Base-by-base conservation (phyloP, 805 yeast species). In the Teunomyces aglyptinius region DNA sequence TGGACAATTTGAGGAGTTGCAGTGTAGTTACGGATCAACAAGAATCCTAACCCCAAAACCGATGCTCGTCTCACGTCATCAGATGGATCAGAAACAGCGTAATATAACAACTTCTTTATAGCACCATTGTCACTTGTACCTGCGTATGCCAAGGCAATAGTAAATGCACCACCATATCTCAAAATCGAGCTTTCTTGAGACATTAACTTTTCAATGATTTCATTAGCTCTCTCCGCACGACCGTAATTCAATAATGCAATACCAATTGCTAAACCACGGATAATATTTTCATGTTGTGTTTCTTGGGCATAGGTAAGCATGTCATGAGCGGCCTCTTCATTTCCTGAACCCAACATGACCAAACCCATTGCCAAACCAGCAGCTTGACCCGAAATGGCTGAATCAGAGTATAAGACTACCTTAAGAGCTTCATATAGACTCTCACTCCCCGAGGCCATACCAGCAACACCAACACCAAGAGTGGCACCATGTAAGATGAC, bases 51-150 rank as follows among this genome's bases (percentile, higher is more conserved):
- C 6, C 90, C 83, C 67, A 85, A 83, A 12, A 92, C 97, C 1
- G 99, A 88, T 1, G 96, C 97, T 68, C 99, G 85, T 74, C 99
- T 85, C 41, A 94, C 98, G 60, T 88, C 96, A 66, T 94, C 97
- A 48, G 87, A 84, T 1, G 97, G 94, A 64, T 94, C 99, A 11
- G 97, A 89, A 12, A 94, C 99, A 3, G 99, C 99, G 60, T 84
- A 78, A 67, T 94, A 98, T 54, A 94, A 76, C 55, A 94, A 73
- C 56, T 85, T 81, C 69, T 89, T 83, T 57, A 94, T 87, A 7
- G 97, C 97, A 45, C 73, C 72, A 67, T 90, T 90, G 66, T 86
- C 83, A 24, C 97, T 96, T 2, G 99, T 92, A 49, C 99, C 99
- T 46, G 94, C 96, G 66, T 92, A 94, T 1, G 99, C 98, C 57